Percentiles rank a stretch among this genome's conserved stretches.
Evolutionary conservation across 768 basidiomycete species (phyloP).

Genomic region (Fistulinella prunicolor): DNA sequence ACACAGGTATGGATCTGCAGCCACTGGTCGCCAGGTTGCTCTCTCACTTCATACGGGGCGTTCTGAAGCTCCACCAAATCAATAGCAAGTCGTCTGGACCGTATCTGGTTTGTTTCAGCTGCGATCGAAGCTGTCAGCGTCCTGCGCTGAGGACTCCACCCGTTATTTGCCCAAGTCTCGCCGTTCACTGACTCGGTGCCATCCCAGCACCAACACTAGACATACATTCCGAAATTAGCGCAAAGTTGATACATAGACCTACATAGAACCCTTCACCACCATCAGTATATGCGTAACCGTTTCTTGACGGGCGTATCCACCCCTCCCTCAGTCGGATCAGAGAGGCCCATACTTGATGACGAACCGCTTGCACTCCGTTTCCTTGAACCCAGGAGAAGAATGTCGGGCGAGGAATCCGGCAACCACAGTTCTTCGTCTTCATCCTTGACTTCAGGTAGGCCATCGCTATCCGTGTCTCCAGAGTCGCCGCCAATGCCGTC

Average conservation of each 20-base stretch:
- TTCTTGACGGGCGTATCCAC: constrained; percentile 27
- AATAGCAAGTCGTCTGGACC: no score
- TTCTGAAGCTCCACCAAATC: no score
- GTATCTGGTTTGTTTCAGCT: no score
- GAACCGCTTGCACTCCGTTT: constrained; percentile 27
- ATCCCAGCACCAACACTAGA: no score
- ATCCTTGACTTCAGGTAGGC: constrained; percentile 5
- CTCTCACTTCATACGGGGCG: no score
- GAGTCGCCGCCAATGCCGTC: background rate
- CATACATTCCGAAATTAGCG: background rate
- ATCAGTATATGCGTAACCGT: constrained; percentile 15
- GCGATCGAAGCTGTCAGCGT: no score
- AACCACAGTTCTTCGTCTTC: constrained; percentile 42
- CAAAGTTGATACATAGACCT: constrained; percentile 2
- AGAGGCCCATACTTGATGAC: constrained; percentile 23
- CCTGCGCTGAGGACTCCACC: no score
- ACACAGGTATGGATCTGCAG: no score
- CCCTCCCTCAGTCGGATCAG: constrained; percentile 15
- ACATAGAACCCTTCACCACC: background rate
- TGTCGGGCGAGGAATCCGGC: constrained; percentile 41
- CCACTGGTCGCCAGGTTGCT: no score
- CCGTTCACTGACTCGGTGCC: no score
- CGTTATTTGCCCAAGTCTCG: no score
- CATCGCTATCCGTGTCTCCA: constrained; percentile 7
- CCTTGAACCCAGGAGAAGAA: constrained; percentile 32